These are phyloP conservation scores for Cylindrotheca fusiformis DNA, from an alignment of 108 stramenopile genomes.

Conservation along the genomic window DNA sequence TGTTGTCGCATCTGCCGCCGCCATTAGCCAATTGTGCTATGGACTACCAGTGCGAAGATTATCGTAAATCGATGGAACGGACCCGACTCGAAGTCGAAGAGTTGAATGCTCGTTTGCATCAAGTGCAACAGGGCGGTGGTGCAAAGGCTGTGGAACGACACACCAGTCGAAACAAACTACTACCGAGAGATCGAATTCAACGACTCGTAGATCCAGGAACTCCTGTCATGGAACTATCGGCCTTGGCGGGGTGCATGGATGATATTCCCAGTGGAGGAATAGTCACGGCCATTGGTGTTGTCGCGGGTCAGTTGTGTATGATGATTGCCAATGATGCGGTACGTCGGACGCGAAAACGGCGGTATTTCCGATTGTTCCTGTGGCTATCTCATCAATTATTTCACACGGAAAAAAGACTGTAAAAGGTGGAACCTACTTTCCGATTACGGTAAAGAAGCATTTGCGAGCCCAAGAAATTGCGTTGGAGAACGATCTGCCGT, in stretches of 20 bases:
- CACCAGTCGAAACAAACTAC: conserved; percentile 78
- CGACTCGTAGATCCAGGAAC: conserved; percentile 89
- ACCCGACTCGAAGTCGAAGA: conserved; percentile 35
- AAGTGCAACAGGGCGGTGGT: conserved; percentile 54
- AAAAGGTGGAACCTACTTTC: conserved; percentile 98
- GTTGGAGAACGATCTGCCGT: conserved; percentile 89
- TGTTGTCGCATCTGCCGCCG: conserved; percentile 19
- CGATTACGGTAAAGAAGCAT: conserved; percentile 99
- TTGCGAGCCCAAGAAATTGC: conserved; percentile 98
- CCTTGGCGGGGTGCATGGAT: conserved; percentile 81
- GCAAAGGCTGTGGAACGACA: conserved; percentile 74
- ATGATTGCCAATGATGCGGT: conserved; percentile 99
- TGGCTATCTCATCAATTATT: too few species aligned
- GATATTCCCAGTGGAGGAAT: conserved; percentile 90
- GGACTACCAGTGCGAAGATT: conserved; percentile 20
- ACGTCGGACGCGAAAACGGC: too few species aligned
- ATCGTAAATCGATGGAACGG: conserved; percentile 31
- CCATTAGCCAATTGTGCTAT: conserved; percentile 19
- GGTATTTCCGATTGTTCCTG: too few species aligned
- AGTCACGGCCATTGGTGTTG: conserved; percentile 94
- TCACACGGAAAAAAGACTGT: too few species aligned
- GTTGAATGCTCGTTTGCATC: conserved; percentile 15
- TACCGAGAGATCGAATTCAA: conserved; percentile 93
- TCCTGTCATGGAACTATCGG: conserved; percentile 92
- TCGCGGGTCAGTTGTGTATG: conserved; percentile 88